Evolutionary conservation across 2,329 filamentous ascomycete genomes (phyloP).

Genomic region (Huntiella bhutanensis): DNA sequence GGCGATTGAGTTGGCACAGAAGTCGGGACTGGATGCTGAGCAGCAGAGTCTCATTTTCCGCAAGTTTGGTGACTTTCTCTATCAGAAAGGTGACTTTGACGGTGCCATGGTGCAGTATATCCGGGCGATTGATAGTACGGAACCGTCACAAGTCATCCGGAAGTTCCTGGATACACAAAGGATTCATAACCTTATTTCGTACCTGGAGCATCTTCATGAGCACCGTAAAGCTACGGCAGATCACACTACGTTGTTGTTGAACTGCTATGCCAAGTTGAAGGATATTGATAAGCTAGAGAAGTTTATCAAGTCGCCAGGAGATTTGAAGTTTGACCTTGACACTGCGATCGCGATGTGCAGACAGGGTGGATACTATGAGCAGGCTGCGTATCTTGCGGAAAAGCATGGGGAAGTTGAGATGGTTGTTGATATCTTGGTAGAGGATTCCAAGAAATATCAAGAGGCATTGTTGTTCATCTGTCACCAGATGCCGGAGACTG

Average conservation of each 20-base stretch:
- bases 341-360: slow-evolving; percentile 96
- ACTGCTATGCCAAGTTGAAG: slow-evolving; percentile 96
- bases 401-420: slow-evolving; percentile 87
- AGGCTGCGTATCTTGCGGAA: slow-evolving; percentile 85
- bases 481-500: slow-evolving; percentile 59
- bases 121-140: slow-evolving; percentile 85
- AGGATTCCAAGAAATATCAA: slow-evolving; percentile 78
- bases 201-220: slow-evolving; percentile 88
- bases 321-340: slow-evolving; percentile 90
- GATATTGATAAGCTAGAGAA: slow-evolving; percentile 90
- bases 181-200: slow-evolving; percentile 94
- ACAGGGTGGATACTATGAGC: slow-evolving; percentile 90
- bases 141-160: slow-evolving; percentile 87
- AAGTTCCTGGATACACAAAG: slow-evolving; percentile 96
- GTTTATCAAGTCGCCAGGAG: slow-evolving; percentile 89
- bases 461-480: slow-evolving; percentile 86
- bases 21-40: slow-evolving; percentile 56
- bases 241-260: slow-evolving; percentile 82
- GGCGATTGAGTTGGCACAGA: slow-evolving; percentile 83
- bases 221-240: slow-evolving; percentile 85
- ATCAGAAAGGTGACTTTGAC: slow-evolving; percentile 89
- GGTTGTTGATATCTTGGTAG: slow-evolving; percentile 87
- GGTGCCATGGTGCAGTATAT: slow-evolving; percentile 99
- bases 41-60: slow-evolving; percentile 87
- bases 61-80: slow-evolving; percentile 83